These are phyloP conservation scores for Quercus robur DNA, from an alignment of 306 rosid genomes.

Conservation along the genomic window DNA sequence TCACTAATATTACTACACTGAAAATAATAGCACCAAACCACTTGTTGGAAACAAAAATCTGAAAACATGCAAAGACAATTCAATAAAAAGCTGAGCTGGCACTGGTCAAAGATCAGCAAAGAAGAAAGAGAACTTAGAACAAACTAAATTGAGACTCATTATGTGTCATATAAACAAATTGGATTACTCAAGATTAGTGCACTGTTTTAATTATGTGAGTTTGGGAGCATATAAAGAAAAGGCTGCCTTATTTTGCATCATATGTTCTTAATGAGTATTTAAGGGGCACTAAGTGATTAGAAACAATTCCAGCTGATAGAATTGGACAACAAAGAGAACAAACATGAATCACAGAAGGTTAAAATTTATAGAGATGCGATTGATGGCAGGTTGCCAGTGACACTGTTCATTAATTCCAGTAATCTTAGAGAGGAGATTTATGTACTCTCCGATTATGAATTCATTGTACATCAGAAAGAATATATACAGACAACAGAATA, in stretches of 20 bases:
- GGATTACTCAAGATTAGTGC: too few species aligned
- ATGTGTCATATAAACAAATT: background rate
- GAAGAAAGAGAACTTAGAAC: background rate
- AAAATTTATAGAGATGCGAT: background rate
- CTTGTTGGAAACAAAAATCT: constrained; percentile 91
- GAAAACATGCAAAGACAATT: constrained; percentile 11
- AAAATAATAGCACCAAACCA: constrained; percentile 92
- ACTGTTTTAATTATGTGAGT: background rate
- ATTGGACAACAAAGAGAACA: background rate
- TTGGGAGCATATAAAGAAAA: background rate
- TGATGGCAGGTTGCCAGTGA: background rate
- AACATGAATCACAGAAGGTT: background rate
- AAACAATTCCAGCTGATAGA: background rate
- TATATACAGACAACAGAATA: too few species aligned
- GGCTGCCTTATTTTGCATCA: background rate
- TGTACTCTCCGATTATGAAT: too few species aligned
- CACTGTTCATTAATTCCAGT: background rate
- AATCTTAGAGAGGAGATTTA: too few species aligned
- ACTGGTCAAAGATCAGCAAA: background rate
- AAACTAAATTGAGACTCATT: background rate
- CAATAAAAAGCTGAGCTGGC: background rate
- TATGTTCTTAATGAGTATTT: background rate
- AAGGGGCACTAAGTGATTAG: background rate
- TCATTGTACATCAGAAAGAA: too few species aligned
- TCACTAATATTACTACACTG: background rate